These are phyloP conservation scores for Mycena polygramma DNA, from an alignment of 768 basidiomycete species.

Conservation along the genomic window DNA sequence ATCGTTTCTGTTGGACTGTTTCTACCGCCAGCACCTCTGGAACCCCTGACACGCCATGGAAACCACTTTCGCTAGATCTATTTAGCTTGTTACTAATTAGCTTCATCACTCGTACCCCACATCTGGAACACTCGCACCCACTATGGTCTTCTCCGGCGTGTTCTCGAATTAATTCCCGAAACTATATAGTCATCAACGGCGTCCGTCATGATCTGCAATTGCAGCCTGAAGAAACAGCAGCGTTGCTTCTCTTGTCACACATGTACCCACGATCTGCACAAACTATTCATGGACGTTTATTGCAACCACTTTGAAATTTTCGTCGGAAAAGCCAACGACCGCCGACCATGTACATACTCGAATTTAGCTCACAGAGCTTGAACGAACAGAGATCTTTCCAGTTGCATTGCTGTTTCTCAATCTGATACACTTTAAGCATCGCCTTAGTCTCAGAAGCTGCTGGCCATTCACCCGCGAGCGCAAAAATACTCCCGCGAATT, in stretches of 20 bases:
- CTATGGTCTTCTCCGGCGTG: not conserved
- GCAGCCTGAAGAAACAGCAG: not conserved
- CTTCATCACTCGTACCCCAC: not conserved
- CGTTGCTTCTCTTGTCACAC: too few relatives aligned
- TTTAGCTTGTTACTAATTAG: not conserved
- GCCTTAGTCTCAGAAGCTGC: conserved; percentile 28
- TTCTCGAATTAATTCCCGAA: conserved; percentile 30
- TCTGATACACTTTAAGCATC: conserved; percentile 31
- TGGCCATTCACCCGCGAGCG: conserved; percentile 1
- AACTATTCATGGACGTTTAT: not conserved
- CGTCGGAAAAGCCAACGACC: too few relatives aligned
- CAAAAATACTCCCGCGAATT: not conserved
- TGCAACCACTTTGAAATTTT: too few relatives aligned
- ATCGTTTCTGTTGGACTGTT: conserved; percentile 8
- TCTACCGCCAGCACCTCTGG: not conserved
- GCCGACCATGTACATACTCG: not conserved
- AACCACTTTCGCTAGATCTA: conserved; percentile 1
- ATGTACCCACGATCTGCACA: not conserved
- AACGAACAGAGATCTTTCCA: conserved; percentile 12
- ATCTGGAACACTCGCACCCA: conserved; percentile 6
- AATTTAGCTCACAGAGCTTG: conserved; percentile 3
- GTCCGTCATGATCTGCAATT: conserved; percentile 5
- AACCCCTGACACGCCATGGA: conserved; percentile 6
- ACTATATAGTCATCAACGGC: not conserved
- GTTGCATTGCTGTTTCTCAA: conserved; percentile 6